These are phyloP conservation scores for Gomphus sp. DNA, from an alignment of 1,284 basidiomycete species.

Conservation along the genomic window DNA sequence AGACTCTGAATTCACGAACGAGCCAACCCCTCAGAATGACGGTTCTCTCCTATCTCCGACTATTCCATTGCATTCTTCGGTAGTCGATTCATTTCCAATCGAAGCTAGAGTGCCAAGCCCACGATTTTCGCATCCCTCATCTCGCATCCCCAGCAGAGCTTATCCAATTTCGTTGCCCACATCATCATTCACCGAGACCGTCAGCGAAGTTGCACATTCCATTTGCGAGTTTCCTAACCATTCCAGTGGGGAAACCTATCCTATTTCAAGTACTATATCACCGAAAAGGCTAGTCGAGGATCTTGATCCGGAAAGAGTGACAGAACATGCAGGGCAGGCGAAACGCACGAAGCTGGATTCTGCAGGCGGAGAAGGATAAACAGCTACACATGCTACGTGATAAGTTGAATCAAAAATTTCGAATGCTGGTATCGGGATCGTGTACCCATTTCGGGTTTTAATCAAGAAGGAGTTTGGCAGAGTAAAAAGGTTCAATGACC, in stretches of 20 bases:
- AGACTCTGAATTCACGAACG: neutral
- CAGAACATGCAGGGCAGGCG: neutral
- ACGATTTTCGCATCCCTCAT: neutral
- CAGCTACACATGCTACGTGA: neutral
- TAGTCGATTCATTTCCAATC: neutral
- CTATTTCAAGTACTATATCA: conserved; percentile 10
- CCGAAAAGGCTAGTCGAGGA: conserved; percentile 9
- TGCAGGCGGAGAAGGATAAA: neutral
- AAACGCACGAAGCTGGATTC: neutral
- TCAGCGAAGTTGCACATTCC: neutral
- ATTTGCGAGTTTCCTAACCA: neutral
- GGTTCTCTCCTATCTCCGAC: conserved; percentile 12
- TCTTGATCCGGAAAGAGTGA: conserved; percentile 10
- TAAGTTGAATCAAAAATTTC: no score
- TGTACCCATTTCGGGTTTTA: no score
- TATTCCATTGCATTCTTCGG: neutral
- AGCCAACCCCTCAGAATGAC: conserved; percentile 6
- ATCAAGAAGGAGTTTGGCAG: no score
- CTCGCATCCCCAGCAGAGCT: neutral
- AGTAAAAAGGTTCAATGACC: no score
- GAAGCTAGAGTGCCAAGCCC: neutral
- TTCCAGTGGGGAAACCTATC: neutral
- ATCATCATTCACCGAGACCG: neutral
- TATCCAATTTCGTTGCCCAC: neutral
- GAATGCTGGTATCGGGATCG: no score